Base-by-base conservation (phyloP, 2,329 filamentous ascomycete genomes). In the Emydomyces testavorans region DNA sequence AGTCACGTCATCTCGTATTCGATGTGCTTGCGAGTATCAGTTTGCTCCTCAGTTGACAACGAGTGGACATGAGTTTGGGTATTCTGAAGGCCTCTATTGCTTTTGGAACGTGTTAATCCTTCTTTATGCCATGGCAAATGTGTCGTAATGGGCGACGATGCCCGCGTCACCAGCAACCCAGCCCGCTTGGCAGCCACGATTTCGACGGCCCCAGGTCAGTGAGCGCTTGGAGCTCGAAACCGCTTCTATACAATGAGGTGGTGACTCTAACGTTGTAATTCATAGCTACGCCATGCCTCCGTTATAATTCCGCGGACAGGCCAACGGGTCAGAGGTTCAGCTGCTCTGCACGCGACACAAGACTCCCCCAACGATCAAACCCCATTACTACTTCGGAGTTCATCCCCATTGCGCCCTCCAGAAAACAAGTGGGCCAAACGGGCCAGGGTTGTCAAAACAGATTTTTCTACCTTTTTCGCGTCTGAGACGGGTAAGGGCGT, bases 291-390 rank as follows among this genome's bases (percentile, higher is more conserved):
- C 56, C 84, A 90, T 62, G 85, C 85, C 55, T 92, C 86, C 37
- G 88, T 93, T 64, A 83, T 96, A 57, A 76, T 94, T 47, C 88
- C 90, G 6, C 74, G 76, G 50, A 95, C 88, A 2, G 89, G 90
- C 58, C 85, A 94, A 65, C 84, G 88, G 54, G 77, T 87, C 39
- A 83, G 80, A 60, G 83, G 84, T 53, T 77, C 82, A 52, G 83
- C 57, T 72, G 69, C 75, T 46, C 66, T 74, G 49, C 57, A 60
- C 49, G 49, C 60, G 35, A 56, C 61, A 32, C 58, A 54, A 34
- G 64, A 63, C 43, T 60, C 62, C 56, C 63, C 66, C 55, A 68
- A 71, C 26, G 66, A 69, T 50, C 59, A 59, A 21, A 60, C 59
- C 21, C 61, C 60, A 7, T 54, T 68, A 28, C 58, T 67, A 53